These are phyloP conservation scores for Cyberlindnera amylophila DNA, from an alignment of 805 yeast species.

Conservation along the genomic window DNA sequence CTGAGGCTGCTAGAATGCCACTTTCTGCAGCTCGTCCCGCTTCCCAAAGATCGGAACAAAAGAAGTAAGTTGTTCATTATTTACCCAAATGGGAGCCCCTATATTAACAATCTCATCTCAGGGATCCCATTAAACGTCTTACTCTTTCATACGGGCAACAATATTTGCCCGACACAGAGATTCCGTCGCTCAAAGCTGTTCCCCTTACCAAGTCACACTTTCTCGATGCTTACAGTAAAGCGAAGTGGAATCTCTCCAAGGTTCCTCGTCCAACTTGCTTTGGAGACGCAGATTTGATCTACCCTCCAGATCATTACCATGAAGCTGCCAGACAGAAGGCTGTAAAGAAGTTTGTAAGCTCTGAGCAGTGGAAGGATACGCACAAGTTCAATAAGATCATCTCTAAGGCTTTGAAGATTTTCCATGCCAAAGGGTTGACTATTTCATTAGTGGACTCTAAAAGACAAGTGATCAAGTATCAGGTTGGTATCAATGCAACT, in stretches of 20 bases:
- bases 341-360: constrained; percentile 37
- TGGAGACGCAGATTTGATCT: constrained; percentile 41
- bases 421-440: constrained; percentile 49
- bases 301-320: constrained; percentile 55
- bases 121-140: neutral
- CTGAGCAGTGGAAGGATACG: constrained; percentile 48
- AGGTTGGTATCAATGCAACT: constrained; percentile 43
- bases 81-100: neutral
- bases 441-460: constrained; percentile 53
- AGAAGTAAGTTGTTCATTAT: neutral
- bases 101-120: neutral
- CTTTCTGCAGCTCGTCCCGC: neutral
- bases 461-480: constrained; percentile 47
- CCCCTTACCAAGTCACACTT: constrained; percentile 50
- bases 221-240: constrained; percentile 51
- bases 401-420: constrained; percentile 36
- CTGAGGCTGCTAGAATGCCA: neutral
- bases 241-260: constrained; percentile 51
- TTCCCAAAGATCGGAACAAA: neutral
- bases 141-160: constrained; percentile 9
- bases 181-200: constrained; percentile 21
- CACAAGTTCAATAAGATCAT: constrained; percentile 37
- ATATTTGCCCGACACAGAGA: constrained; percentile 9
- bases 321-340: constrained; percentile 44
- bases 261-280: constrained; percentile 56